phyloP scores from a whole-genome alignment of 768 basidiomycete genomes.

The Amanita pseudoporphyria region DNA sequence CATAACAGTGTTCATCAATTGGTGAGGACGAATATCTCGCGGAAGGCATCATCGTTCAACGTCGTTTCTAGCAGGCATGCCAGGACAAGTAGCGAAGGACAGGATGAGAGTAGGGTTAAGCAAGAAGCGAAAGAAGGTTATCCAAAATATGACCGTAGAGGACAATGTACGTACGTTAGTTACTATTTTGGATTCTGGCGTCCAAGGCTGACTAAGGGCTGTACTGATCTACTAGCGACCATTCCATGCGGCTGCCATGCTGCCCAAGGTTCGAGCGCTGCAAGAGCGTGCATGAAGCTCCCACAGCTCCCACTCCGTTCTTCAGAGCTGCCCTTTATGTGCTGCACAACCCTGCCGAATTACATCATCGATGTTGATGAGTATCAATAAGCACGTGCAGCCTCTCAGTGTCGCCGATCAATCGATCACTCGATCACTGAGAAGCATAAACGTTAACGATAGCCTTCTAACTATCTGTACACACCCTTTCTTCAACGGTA shows the following conservation, averaged over 20 bases:
- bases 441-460: no score
- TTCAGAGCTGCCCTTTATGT: no score
- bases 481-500: no score
- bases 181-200: background rate
- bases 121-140: constrained; percentile 4
- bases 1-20: background rate
- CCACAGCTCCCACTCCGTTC: no score
- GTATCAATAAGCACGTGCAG: no score
- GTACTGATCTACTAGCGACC: background rate
- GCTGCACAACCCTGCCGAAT: no score
- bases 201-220: background rate
- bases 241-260: constrained; percentile 3
- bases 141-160: constrained; percentile 7
- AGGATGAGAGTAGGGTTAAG: constrained; percentile 5
- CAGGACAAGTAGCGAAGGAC: background rate
- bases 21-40: background rate
- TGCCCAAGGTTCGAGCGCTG: background rate
- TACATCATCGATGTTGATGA: no score
- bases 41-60: background rate
- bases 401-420: no score
- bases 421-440: no score
- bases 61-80: background rate
- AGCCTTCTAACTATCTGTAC: no score
- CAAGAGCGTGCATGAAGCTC: no score
- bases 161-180: constrained; percentile 6